Evolutionary conservation across 306 rosid genomes (phyloP), one percentile per base, ranked within the genome.

Genomic region (Prunus armeniaca): DNA sequence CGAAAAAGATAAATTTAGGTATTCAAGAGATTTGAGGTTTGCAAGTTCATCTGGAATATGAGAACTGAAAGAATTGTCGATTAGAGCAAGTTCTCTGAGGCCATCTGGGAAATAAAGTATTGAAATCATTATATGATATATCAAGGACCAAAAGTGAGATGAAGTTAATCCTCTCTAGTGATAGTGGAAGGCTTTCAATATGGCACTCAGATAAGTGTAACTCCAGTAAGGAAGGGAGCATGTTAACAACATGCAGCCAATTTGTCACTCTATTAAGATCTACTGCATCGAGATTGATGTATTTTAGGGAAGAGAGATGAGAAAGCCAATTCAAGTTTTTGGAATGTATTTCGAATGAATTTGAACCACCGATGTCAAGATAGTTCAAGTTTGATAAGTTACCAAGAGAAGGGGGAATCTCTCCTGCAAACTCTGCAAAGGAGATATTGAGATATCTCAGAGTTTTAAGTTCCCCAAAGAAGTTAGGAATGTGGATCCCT

Each of bases 371-470:
- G 11, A 70, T 11, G 56, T 77, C 83, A 63, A 87, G 84, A 73
- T 18, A 73, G 30, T 10, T 51, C 2, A 70, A 55, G 46, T 34
- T 70, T 11, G 74, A 51, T 0, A 70, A 15, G 49, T 70, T 70
- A 70, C 47, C 63, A 27, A 70, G 49, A 70, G 22, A 19, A 28
- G 19, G 6, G 6, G 63, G 74, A 28, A 70, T 70, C 19, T 50
- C n/a, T 18, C 84, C 76, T 30, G 4, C 1, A 62, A 79, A 77
- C 8, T 78, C 80, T n/a, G 85, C 46, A 72, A 7, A 5, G 18
- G 85, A 84, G 27, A 87, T 18, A 67, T 84, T 72, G 10, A 82
- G 67, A 56, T 87, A 80, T 15, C 70, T 73, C 72, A 87, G 60
- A 56, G 78, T 84, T 38, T 65, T 12, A 10, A 84, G 15, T 43